Base-by-base conservation (phyloP, 108 stramenopile species). In the Skeletonema potamos region DNA sequence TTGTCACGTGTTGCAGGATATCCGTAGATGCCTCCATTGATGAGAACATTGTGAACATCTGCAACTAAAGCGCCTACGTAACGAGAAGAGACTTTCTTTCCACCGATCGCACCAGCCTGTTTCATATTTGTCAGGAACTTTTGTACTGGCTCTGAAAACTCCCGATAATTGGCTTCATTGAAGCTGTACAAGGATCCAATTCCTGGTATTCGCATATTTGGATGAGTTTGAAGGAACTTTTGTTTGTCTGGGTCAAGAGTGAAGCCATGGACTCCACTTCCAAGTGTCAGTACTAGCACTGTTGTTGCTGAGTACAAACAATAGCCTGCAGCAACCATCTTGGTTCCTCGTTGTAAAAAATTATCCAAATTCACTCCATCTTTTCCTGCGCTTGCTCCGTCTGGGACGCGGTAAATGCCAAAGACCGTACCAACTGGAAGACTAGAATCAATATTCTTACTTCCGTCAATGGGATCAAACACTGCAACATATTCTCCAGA, bases 31-130 rank as follows among this genome's bases (percentile, higher is more conserved):
- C 98, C 99, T 6, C 98, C 98, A 76, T 99, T 98, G 69, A 99
- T 88, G 32, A 99, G 79, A n/a, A 99, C 91, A 63, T 98, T 97
- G 89, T 99, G 99, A 2, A 98, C 95, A 76, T 99, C 99, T 0
- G 97, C 96, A 17, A 99, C 99, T 72, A 99, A 85, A 27, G 97
- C 96, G 9, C 99, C 99, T 29, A 99, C 85, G 81, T 99, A 99
- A 18, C 99, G 74, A 28, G 74, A 48, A 12, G 73, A 46, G 28
- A 81, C 70, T 44, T 81, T 76, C 74, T 81, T 81, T 54, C 74
- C 69, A 33, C 73, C 72, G 46, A 82, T 60, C 69, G 60, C 63
- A 26, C 70, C 70, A 37, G 77, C 76, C 39, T 87, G 83, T 68
- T 94, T 92, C 61, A 90, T 62, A 7, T 73, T 68, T 39, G 82